Evolutionary conservation across 345 rosid genomes (phyloP), one percentile per base, ranked within the genome.

Genomic region (Combretum micranthum): DNA sequence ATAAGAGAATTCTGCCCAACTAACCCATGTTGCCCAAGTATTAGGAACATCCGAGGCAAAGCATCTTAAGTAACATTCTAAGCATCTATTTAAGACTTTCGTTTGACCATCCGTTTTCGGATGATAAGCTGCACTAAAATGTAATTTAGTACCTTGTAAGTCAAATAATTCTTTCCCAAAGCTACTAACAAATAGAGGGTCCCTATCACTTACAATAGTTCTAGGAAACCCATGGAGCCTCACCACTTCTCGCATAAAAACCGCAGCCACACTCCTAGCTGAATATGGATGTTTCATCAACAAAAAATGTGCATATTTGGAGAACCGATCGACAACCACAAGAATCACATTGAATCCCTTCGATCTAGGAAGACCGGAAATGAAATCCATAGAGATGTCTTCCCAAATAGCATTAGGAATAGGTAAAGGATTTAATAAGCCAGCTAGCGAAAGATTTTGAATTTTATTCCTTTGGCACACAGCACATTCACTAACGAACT

Each of bases 101-200:
- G 37, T 21, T 17, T 22, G 56, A 1, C 37, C 56, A 53, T 53
- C 56, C 26, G 56, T 53, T 53, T 53, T 25, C 12, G 56, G 43
- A 32, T 53, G 37, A 53, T 53, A 53, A 14, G 42, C 18, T 10
- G 26, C 8, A 3, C 16, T 11, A 11, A 53, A 13, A 11, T 32
- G 15, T 3, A 20, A 18, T 1, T 22, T 2, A 1, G 39, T 53
- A 3, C 39, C 37, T 10, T 8, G 56, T 37, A 53, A 2, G 15
- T 15, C 2, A 18, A 20, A 53, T 11, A 53, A 22, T 15, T 22
- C 43, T 17, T 2, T 21, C 56, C 56, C 11, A 53, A 53, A 53
- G 23, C 15, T 11, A 20, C n/a, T 20, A 14, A 20, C 2, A 11
- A 53, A 53, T 4, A 53, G 3, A 2, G 14, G 14, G 56, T 53